Evolutionary conservation across 192 early-diverging fungal species (phyloP), one percentile per base, ranked within the genome.

Genomic region (Backusella mclennaniae): DNA sequence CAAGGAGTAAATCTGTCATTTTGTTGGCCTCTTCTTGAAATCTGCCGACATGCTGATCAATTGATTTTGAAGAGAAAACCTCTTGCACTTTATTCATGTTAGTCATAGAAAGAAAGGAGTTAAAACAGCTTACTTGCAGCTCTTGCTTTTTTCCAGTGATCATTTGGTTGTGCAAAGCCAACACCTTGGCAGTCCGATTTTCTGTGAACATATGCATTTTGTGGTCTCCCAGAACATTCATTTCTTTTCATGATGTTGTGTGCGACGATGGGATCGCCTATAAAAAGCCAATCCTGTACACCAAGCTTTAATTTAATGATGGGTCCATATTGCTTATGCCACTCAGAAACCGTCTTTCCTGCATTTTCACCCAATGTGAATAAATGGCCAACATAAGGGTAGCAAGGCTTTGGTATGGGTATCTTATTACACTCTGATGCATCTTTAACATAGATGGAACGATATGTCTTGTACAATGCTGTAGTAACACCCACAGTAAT

Each of bases 311-410:
- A 29, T 3, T 31, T 31, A 5, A 71, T 44, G 12, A 71, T 71
- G 29, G 69, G 69, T 12, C 69, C 69, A 14, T 46, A 26, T 26
- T 73, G 6, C 15, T 66, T 9, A 41, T 73, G 73, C 73, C 73
- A 73, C 11, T 38, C 17, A 0, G 33, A 14, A 14, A 73, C 35
- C 3, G 11, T 21, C 6, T 26, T 36, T 0, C 56, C 38, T 35
- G 73, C 52, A 17, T 35, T 7, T 38, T 66, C 56, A 3, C 73
- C 52, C 26, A 73, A 6, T 46, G 73, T 21, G 6, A 73, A 1
- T 1, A 63, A 15, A 73, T 73, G 73, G 3, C 69, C 69, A 5
- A 71, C 29, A 49, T 46, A 71, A 5, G 69, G 69, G 19, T 71
- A 71, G 3, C 21, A n/a, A 26, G 38, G 23, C 17, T 39, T 41